These are phyloP conservation scores for Tylopilus sp. DNA, from an alignment of 768 basidiomycete species.

Conservation along the genomic window DNA sequence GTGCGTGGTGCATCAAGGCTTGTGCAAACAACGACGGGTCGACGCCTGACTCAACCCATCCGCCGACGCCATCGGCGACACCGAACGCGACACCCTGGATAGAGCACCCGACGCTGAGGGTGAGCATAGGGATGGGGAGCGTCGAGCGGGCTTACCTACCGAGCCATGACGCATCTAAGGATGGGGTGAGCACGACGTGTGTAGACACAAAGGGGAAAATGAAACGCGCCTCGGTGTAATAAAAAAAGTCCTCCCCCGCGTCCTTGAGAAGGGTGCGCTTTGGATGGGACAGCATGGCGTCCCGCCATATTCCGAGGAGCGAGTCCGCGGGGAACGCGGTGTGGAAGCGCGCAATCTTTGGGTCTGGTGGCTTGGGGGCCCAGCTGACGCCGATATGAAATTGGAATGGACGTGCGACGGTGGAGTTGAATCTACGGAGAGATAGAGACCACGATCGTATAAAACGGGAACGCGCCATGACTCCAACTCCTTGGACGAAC, in stretches of 20 bases:
- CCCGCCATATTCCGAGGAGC: slow-evolving; percentile 66
- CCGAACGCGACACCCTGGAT: slow-evolving; percentile 74
- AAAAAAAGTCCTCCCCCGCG: slow-evolving; percentile 63
- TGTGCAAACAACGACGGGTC: slow-evolving; percentile 92
- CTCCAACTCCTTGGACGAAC: too few species aligned
- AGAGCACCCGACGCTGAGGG: slow-evolving; percentile 18
- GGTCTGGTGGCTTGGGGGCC: slow-evolving; percentile 63
- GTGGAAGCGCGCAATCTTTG: slow-evolving; percentile 31
- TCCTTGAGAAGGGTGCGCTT: slow-evolving; percentile 37
- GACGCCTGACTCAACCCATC: slow-evolving; percentile 80
- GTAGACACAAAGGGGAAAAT: background rate
- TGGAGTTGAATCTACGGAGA: slow-evolving; percentile 17
- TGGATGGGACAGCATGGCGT: slow-evolving; percentile 51
- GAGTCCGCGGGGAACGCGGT: slow-evolving; percentile 56
- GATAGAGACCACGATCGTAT: slow-evolving; percentile 2
- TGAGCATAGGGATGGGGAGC: slow-evolving; percentile 16
- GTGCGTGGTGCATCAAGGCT: slow-evolving; percentile 84
- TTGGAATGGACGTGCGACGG: slow-evolving; percentile 49
- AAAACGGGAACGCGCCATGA: slow-evolving; percentile 1
- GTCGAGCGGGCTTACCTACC: slow-evolving; percentile 46
- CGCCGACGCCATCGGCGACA: slow-evolving; percentile 91
- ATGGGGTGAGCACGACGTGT: slow-evolving; percentile 2
- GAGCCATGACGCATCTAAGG: slow-evolving; percentile 72
- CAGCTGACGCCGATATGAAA: slow-evolving; percentile 80
- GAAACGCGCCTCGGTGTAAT: slow-evolving; percentile 63